These are phyloP conservation scores for Ambispora gerdemannii DNA, from an alignment of 192 early-diverging fungal species.

Conservation along the genomic window DNA sequence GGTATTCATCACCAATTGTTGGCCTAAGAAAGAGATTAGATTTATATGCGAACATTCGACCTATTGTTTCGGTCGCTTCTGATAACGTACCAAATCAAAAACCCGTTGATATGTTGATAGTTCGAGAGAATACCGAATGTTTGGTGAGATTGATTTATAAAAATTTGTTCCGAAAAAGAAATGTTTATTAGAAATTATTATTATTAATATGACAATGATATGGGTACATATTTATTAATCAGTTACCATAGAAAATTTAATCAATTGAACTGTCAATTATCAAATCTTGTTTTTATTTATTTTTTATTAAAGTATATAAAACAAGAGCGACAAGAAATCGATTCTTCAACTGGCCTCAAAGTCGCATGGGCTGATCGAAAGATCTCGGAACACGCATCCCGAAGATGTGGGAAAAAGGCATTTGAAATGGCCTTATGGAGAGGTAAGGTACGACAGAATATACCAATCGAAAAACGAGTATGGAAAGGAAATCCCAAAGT, in stretches of 20 bases:
- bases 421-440: slow-evolving; percentile 89
- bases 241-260: too few species aligned
- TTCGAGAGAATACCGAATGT: slow-evolving; percentile 98
- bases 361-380: slow-evolving; percentile 84
- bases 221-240: too few species aligned
- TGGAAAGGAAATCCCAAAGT: slow-evolving; percentile 74
- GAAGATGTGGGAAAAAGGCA: slow-evolving; percentile 84
- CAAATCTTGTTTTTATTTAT: not conserved
- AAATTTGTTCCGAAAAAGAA: not conserved
- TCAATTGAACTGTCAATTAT: too few species aligned
- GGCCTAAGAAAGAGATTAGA: slow-evolving; percentile 92
- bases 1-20: slow-evolving; percentile 98
- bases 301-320: slow-evolving; percentile 71
- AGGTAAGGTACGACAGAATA: slow-evolving; percentile 60
- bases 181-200: not conserved
- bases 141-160: slow-evolving; percentile 56
- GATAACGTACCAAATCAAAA: slow-evolving; percentile 50
- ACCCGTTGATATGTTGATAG: slow-evolving; percentile 92
- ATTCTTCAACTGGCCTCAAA: slow-evolving; percentile 60
- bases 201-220: too few species aligned
- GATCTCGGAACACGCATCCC: slow-evolving; percentile 86
- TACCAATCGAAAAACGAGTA: slow-evolving; percentile 51
- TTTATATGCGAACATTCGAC: slow-evolving; percentile 96
- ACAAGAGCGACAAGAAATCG: slow-evolving; percentile 64
- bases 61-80: slow-evolving; percentile 73